A percentile compares a stretch with the other conserved stretches of the same genome.
Evolutionary conservation across 169 alveolate genomes (phyloP).

Genomic region (Plasmodium gaboni): DNA sequence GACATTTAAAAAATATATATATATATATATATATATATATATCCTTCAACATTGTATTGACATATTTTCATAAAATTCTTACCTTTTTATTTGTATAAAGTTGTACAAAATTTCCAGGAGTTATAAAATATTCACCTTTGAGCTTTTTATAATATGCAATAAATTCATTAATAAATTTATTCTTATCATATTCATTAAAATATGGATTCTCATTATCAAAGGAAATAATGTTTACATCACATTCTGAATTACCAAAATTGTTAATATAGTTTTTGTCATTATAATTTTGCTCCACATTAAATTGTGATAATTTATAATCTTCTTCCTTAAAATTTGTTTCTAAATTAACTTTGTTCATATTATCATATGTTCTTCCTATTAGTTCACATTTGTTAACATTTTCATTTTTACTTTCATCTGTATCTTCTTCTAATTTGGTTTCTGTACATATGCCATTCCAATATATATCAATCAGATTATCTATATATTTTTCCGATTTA

Average conservation of each 20-base stretch:
- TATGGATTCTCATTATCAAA: slow-evolving; percentile 3
- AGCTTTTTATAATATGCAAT: slow-evolving; percentile 28
- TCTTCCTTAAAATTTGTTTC: slow-evolving; percentile 1
- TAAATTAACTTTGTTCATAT: slow-evolving; percentile 1
- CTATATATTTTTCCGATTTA: slow-evolving; percentile 37
- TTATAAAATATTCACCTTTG: not conserved
- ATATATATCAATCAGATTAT: slow-evolving; percentile 13
- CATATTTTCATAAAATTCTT: too few species aligned
- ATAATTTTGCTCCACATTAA: slow-evolving; percentile 2
- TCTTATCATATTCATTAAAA: slow-evolving; percentile 21
- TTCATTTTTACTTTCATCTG: not conserved
- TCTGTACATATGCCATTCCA: not conserved
- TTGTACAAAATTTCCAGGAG: too few species aligned
- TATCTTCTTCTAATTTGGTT: not conserved
- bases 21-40: too few species aligned
- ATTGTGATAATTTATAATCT: not conserved
- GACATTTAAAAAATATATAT: too few species aligned
- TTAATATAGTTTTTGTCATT: slow-evolving; percentile 6
- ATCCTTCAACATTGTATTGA: too few species aligned
- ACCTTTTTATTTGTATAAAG: too few species aligned
- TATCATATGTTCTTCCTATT: not conserved
- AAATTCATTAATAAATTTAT: slow-evolving; percentile 24
- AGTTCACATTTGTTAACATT: not conserved
- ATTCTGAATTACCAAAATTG: not conserved
- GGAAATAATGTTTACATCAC: not conserved